Conservation (phyloP, 1,284 basidiomycete species). For the Singerocomus rubriflavus region DNA sequence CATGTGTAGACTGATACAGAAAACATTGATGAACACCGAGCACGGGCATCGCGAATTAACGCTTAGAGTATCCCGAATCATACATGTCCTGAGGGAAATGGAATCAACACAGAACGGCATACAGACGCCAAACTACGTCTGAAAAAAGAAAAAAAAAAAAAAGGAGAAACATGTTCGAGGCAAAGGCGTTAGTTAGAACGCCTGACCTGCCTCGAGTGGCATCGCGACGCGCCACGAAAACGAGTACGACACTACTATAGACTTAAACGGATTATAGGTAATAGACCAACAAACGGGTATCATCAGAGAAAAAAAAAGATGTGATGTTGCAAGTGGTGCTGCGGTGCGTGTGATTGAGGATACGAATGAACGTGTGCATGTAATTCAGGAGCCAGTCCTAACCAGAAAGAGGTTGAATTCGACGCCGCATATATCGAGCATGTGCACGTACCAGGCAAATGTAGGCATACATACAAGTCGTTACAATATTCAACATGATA, state of each 20-base stretch:
- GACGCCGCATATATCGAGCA: not conserved
- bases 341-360: conserved; percentile 8
- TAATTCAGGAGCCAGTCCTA: conserved; percentile 26
- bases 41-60: not conserved
- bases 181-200: conserved; percentile 3
- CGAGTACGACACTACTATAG: conserved; percentile 14
- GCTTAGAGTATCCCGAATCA: conserved; percentile 6
- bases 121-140: conserved; percentile 3
- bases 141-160: not conserved
- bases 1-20: not conserved
- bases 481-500: conserved; percentile 8
- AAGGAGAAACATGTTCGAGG: not conserved
- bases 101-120: not conserved
- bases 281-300: conserved; percentile 12
- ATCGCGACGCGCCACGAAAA: conserved; percentile 6
- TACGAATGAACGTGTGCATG: conserved; percentile 19
- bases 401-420: not conserved
- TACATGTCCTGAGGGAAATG: conserved; percentile 10
- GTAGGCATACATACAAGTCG: conserved; percentile 10
- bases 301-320: conserved; percentile 9
- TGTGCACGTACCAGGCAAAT: conserved; percentile 16
- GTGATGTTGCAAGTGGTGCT: conserved; percentile 15
- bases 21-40: not conserved
- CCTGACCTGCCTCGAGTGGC: conserved; percentile 12
- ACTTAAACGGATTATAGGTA: conserved; percentile 6